Evolutionary conservation across 345 rosid genomes (phyloP).

Genomic region (Pugionium cornutum): DNA sequence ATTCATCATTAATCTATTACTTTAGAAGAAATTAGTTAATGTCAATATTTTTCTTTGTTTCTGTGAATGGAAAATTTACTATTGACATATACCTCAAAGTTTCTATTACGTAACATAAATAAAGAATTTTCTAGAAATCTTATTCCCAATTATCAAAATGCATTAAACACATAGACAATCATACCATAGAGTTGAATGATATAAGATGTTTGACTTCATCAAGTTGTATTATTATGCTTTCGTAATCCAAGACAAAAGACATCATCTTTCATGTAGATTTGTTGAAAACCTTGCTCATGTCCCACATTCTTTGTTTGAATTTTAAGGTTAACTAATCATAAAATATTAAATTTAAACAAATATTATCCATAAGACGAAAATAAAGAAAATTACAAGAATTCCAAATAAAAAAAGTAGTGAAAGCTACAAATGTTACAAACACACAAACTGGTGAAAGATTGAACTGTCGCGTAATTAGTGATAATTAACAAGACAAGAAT

Average conservation of each 20-base stretch:
- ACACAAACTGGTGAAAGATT: slow-evolving; percentile 13
- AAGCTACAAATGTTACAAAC: slow-evolving; percentile 39
- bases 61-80: too few relatives aligned
- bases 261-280: slow-evolving; percentile 24
- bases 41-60: too few relatives aligned
- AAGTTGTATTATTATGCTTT: slow-evolving; percentile 28
- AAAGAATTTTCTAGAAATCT: not conserved
- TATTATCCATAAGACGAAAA: too few relatives aligned
- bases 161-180: not conserved
- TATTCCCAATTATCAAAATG: not conserved
- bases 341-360: not conserved
- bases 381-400: not conserved
- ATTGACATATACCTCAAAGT: not conserved
- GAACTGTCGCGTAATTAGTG: not conserved
- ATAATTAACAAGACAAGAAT: slow-evolving; percentile 36
- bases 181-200: slow-evolving; percentile 21
- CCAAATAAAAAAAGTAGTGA: not conserved
- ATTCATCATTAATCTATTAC: not conserved
- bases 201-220: slow-evolving; percentile 28
- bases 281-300: slow-evolving; percentile 35
- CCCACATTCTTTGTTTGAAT: slow-evolving; percentile 21
- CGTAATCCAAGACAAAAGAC: slow-evolving; percentile 38
- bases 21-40: too few relatives aligned
- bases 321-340: not conserved
- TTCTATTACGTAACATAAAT: too few relatives aligned